Evolutionary conservation across 129 eudicot species (phyloP), one percentile per base, ranked within the genome.

Genomic region (Centrapalus pauciflorus): DNA sequence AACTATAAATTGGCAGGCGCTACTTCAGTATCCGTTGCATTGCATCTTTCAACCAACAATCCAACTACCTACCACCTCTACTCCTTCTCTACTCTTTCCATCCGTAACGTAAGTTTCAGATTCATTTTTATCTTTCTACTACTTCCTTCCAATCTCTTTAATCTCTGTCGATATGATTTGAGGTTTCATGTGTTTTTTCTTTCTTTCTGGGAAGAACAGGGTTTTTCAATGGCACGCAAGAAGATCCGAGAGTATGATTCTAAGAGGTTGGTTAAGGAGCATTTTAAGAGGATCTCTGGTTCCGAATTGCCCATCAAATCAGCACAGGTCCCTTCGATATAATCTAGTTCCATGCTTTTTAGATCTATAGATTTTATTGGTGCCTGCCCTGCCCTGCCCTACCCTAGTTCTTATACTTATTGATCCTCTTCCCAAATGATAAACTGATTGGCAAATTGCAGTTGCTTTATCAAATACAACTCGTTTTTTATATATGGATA

Each of bases 221-320:
- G 80, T 32, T 78, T 41, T 33, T 55, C 67, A 79, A 93, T 93
- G 98, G 98, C 98, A 55, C 79, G 98, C 11, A 93, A 93, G 96
- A 93, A 93, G 96, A 93, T 93, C 86, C 69, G 98, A 86, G 98
- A 93, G 95, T 88, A 82, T 67, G 98, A 93, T 76, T 93, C 98
- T 6, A 93, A 93, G 93, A 93, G 98, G 54, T 64, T 93, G 90
- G 73, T 93, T 77, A 93, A 86, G 81, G 90, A 93, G 90, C 98
- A 89, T 74, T 93, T 75, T 77, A 93, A 93, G 85, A 88, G 96
- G 81, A 82, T 93, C 5, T 71, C 90, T 74, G 95, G 95, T 49
- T 72, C 76, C 54, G 92, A 93, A n/a, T 65, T 93, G 29, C 83
- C 69, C 3, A 82, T 93, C 61, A 89, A 85, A 82, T 93, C 98